These are phyloP conservation scores for Dactylellina parvicollis DNA, from an alignment of 2,329 filamentous ascomycete genomes.

Conservation along the genomic window DNA sequence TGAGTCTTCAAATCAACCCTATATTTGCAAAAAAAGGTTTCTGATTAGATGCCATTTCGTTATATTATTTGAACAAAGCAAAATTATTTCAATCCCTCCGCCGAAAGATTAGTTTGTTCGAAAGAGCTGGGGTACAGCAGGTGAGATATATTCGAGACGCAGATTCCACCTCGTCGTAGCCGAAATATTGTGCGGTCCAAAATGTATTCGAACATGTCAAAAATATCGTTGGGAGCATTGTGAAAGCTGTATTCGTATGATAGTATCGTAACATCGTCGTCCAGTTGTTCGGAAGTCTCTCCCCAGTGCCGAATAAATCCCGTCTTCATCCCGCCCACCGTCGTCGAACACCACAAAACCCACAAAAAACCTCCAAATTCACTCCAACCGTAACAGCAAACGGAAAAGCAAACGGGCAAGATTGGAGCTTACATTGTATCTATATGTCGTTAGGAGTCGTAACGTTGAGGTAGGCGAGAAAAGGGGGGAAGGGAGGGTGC, in stretches of 20 bases:
- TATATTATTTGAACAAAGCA: neutral
- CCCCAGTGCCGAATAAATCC: neutral
- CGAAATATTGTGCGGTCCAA: no score
- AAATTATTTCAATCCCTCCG: neutral
- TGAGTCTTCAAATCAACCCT: conserved; percentile 99
- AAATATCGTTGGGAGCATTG: neutral
- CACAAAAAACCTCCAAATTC: conserved; percentile 5
- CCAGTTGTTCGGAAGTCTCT: neutral
- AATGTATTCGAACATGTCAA: neutral
- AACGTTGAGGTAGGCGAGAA: conserved; percentile 18
- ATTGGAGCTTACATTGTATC: conserved; percentile 40
- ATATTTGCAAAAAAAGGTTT: conserved; percentile 59
- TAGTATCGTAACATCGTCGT: neutral
- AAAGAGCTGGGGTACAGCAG: neutral
- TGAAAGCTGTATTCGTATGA: neutral
- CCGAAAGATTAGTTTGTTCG: neutral
- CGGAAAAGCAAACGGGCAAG: neutral
- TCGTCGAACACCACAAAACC: conserved; percentile 5
- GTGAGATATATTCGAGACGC: neutral
- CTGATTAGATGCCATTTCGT: conserved; percentile 18
- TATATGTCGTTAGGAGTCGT: conserved; percentile 45
- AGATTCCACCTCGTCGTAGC: conserved; percentile 10
- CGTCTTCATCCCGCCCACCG: neutral
- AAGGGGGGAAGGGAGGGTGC: neutral
- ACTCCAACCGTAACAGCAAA: neutral